A percentile compares a stretch with the other conserved stretches of the same genome.
Evolutionary conservation across 345 rosid species (phyloP).

Genomic region (Salix arbutifolia): DNA sequence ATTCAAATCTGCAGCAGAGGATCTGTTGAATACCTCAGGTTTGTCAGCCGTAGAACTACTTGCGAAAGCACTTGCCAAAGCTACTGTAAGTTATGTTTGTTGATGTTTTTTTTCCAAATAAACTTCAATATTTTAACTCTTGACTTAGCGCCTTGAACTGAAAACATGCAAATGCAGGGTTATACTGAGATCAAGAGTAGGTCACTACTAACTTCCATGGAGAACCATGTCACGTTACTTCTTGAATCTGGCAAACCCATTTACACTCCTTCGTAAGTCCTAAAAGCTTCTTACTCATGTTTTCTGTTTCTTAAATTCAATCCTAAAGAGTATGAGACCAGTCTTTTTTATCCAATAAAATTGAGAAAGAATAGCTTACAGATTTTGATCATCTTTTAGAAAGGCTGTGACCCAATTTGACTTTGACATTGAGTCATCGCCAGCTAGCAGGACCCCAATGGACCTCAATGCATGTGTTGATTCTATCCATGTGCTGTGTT

Average conservation of each 20-base stretch:
- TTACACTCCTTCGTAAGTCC: constrained; percentile 67
- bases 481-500: background rate
- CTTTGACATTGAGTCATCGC: background rate
- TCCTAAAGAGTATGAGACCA: background rate
- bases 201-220: constrained; percentile 83
- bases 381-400: background rate
- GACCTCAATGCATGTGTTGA: background rate
- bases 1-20: constrained; percentile 74
- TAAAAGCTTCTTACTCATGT: background rate
- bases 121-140: background rate
- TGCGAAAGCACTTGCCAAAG: constrained; percentile 90
- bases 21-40: constrained; percentile 62
- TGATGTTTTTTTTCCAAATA: background rate
- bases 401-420: background rate
- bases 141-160: background rate
- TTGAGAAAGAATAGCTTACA: background rate
- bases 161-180: constrained; percentile 49
- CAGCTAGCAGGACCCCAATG: background rate
- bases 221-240: constrained; percentile 71
- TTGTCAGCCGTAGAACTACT: constrained; percentile 77
- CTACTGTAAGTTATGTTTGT: constrained; percentile 52
- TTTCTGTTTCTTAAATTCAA: background rate
- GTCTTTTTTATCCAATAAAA: background rate
- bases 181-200: constrained; percentile 84
- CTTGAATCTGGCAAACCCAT: constrained; percentile 74